Evolutionary conservation across 2,329 filamentous ascomycete species (phyloP).

Genomic region (Arthrobotrys entomopaga): DNA sequence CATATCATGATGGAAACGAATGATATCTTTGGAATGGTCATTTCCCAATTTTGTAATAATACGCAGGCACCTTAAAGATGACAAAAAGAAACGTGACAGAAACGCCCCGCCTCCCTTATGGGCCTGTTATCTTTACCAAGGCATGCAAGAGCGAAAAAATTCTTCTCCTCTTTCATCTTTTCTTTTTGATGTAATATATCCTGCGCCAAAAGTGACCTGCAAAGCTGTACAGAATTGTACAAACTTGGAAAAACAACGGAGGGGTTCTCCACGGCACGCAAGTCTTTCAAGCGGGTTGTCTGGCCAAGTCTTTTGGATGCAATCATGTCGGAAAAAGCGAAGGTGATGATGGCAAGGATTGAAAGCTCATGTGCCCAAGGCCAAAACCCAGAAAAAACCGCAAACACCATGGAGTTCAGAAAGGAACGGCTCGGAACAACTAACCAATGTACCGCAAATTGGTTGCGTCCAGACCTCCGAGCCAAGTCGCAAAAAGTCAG

Average conservation of each 20-base stretch:
- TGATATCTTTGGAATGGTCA: conserved; percentile 6
- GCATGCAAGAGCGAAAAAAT: conserved; percentile 28
- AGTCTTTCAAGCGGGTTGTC: conserved; percentile 21
- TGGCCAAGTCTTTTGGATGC: conserved; percentile 40
- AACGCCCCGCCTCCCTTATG: conserved; percentile 5
- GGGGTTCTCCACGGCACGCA: conserved; percentile 32
- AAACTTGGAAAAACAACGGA: conserved; percentile 18
- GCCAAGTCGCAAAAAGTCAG: conserved; percentile 10
- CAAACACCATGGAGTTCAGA: conserved; percentile 21
- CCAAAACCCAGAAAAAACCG: conserved; percentile 30
- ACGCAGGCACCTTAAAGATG: conserved; percentile 19
- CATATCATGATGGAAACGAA: conserved; percentile 3
- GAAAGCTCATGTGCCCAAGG: conserved; percentile 24
- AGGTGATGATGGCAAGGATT: conserved; percentile 39
- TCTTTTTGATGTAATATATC: conserved; percentile 11
- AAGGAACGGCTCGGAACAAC: conserved; percentile 19
- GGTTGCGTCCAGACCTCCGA: conserved; percentile 9
- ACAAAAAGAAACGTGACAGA: conserved; percentile 8
- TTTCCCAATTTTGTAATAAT: conserved; percentile 19
- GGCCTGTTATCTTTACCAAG: conserved; percentile 1
- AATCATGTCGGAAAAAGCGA: conserved; percentile 32
- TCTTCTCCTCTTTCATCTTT: conserved; percentile 5
- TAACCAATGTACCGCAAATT: conserved; percentile 17
- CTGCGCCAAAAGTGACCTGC: conserved; percentile 19
- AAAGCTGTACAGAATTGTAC: conserved; percentile 33